These are phyloP conservation scores for Sanghuangporus weigelae DNA, from an alignment of 1,284 basidiomycete genomes.

Conservation along the genomic window DNA sequence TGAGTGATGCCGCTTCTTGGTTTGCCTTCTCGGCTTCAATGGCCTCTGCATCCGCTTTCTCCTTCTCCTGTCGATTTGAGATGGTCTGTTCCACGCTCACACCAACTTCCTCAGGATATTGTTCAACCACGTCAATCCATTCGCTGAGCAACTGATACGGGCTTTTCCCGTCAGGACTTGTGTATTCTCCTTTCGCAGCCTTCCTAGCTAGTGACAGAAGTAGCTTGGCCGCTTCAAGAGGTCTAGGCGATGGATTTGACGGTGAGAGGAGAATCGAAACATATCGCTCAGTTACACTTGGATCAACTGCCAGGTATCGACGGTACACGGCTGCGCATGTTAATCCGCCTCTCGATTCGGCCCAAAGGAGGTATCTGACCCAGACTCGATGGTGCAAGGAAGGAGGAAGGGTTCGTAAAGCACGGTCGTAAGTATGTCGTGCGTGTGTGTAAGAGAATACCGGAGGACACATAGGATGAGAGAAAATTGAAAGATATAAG, in stretches of 20 bases:
- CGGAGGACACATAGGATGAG: constrained; percentile 87
- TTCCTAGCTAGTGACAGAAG: constrained; percentile 80
- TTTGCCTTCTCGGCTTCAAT: constrained; percentile 23
- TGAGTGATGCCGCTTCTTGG: constrained; percentile 43
- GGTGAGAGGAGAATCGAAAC: constrained; percentile 71
- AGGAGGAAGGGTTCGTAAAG: constrained; percentile 89
- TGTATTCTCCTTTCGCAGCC: constrained; percentile 79
- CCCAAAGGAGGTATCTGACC: constrained; percentile 94
- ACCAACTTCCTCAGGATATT: constrained; percentile 90
- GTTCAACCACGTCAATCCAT: constrained; percentile 90
- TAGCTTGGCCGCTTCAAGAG: constrained; percentile 92
- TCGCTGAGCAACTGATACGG: constrained; percentile 92
- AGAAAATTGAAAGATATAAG: constrained; percentile 86
- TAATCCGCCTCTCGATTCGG: constrained; percentile 79
- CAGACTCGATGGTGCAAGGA: constrained; percentile 94
- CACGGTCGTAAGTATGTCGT: constrained; percentile 90
- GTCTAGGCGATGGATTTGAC: constrained; percentile 62
- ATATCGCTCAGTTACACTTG: constrained; percentile 82
- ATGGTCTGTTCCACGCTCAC: constrained; percentile 76
- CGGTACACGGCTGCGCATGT: constrained; percentile 87
- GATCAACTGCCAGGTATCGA: constrained; percentile 84
- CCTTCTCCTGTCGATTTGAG: constrained; percentile 40
- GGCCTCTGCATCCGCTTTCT: constrained; percentile 29
- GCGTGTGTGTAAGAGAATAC: constrained; percentile 86
- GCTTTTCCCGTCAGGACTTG: constrained; percentile 90